Conservation (phyloP, 352 stramenopile genomes). For the Phytopythium aichiense region DNA sequence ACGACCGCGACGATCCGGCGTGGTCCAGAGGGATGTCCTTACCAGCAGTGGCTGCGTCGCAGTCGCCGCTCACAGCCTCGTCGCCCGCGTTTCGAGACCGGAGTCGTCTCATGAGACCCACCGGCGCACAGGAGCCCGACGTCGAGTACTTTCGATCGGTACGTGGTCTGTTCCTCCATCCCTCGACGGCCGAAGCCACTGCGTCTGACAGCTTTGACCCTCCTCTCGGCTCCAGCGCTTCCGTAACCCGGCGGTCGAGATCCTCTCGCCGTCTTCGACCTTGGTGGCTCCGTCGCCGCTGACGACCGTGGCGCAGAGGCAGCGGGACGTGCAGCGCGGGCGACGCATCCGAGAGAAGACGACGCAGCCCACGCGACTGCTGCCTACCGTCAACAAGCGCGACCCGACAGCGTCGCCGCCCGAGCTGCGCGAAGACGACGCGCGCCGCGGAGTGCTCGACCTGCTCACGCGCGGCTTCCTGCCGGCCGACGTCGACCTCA, state of each 20-base stretch:
- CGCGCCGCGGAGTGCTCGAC: conserved; percentile 56
- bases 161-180: conserved; percentile 1
- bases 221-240: conserved; percentile 24
- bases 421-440: conserved; percentile 53
- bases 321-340: conserved; percentile 21
- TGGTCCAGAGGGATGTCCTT: conserved; percentile 13
- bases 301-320: conserved; percentile 17
- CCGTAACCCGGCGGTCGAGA: conserved; percentile 28
- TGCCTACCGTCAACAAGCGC: conserved; percentile 68
- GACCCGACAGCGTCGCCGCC: conserved; percentile 51
- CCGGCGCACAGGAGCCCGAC: conserved; percentile 11
- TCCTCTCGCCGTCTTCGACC: conserved; percentile 24
- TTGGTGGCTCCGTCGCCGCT: not conserved
- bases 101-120: conserved; percentile 4
- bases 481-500: conserved; percentile 53
- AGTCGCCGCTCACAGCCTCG: not conserved
- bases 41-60: conserved; percentile 12
- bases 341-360: conserved; percentile 62
- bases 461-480: conserved; percentile 72
- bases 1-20: not conserved
- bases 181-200: not conserved
- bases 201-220: not conserved
- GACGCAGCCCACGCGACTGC: conserved; percentile 38
- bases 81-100: not conserved
- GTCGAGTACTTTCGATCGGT: conserved; percentile 51